Percentiles rank a stretch among this genome's conserved stretches.
Evolutionary conservation across 1,284 basidiomycete genomes (phyloP).

Genomic region (Exobasidium rhododendri): DNA sequence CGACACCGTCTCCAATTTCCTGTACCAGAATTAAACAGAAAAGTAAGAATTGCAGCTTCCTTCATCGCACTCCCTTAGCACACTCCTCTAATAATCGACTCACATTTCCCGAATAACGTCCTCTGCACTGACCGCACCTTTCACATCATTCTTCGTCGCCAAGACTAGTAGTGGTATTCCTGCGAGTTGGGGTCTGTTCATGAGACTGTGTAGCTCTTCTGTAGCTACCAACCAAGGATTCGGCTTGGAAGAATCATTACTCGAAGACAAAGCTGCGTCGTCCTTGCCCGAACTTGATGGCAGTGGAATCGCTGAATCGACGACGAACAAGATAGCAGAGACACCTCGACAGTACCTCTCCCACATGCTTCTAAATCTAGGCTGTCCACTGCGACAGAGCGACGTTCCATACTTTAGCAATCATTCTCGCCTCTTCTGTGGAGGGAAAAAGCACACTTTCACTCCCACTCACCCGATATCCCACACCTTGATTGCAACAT

Average conservation of each 20-base stretch:
- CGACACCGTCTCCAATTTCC: conserved; percentile 76
- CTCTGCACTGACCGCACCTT: conserved; percentile 74
- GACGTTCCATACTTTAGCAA: no score
- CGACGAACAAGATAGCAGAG: conserved; percentile 82
- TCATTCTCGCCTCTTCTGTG: background rate
- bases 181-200: conserved; percentile 69
- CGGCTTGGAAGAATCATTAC: background rate
- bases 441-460: background rate
- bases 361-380: conserved; percentile 82
- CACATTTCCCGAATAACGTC: conserved; percentile 80
- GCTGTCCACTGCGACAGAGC: conserved; percentile 70
- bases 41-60: background rate
- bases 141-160: conserved; percentile 92
- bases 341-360: conserved; percentile 92
- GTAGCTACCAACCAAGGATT: conserved; percentile 63
- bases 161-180: conserved; percentile 88
- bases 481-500: conserved; percentile 89
- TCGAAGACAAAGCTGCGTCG: background rate
- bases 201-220: conserved; percentile 83
- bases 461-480: conserved; percentile 67
- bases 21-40: conserved; percentile 47
- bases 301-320: conserved; percentile 25
- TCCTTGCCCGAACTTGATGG: conserved; percentile 16
- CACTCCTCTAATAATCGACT: conserved; percentile 41
- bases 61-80: conserved; percentile 5